Evolutionary conservation across 345 rosid species (phyloP).

Genomic region (Dovyalis caffra): DNA sequence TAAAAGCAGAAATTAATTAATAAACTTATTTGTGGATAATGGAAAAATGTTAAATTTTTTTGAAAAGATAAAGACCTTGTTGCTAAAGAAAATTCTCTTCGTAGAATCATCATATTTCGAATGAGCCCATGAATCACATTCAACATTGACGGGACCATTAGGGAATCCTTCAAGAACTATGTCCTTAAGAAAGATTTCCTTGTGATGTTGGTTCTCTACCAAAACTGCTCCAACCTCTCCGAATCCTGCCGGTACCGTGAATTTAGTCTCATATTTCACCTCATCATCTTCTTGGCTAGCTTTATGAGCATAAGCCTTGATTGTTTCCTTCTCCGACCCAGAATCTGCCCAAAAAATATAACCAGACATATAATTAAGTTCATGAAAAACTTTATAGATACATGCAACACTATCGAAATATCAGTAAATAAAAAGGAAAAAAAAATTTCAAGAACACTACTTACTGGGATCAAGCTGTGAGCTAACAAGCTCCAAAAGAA

Average conservation of each 20-base stretch:
- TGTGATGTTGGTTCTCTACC: slow-evolving; percentile 16
- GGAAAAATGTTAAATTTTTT: no score
- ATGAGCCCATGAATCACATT: slow-evolving; percentile 23
- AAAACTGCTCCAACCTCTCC: slow-evolving; percentile 26
- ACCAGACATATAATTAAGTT: no score
- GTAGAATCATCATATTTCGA: slow-evolving; percentile 11
- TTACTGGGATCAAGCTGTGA: slow-evolving; percentile 17
- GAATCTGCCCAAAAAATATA: slow-evolving; percentile 1
- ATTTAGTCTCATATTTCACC: slow-evolving; percentile 14
- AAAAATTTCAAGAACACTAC: not conserved
- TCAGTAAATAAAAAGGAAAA: not conserved
- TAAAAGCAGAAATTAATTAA: no score
- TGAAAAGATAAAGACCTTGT: slow-evolving; percentile 2
- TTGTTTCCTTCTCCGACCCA: slow-evolving; percentile 21
- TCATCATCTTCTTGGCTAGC: not conserved
- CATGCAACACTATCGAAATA: no score
- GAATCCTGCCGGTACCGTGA: slow-evolving; percentile 21
- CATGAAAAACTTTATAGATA: no score
- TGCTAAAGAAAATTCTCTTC: slow-evolving; percentile 22
- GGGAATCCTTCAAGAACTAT: slow-evolving; percentile 18
- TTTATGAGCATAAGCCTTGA: slow-evolving; percentile 14
- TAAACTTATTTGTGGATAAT: no score
- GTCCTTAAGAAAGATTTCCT: slow-evolving; percentile 16
- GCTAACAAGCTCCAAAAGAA: slow-evolving; percentile 25
- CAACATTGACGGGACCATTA: slow-evolving; percentile 7